These are phyloP conservation scores for Aspergillus phoenicis DNA, from an alignment of 2,329 filamentous ascomycete species.

Conservation along the genomic window DNA sequence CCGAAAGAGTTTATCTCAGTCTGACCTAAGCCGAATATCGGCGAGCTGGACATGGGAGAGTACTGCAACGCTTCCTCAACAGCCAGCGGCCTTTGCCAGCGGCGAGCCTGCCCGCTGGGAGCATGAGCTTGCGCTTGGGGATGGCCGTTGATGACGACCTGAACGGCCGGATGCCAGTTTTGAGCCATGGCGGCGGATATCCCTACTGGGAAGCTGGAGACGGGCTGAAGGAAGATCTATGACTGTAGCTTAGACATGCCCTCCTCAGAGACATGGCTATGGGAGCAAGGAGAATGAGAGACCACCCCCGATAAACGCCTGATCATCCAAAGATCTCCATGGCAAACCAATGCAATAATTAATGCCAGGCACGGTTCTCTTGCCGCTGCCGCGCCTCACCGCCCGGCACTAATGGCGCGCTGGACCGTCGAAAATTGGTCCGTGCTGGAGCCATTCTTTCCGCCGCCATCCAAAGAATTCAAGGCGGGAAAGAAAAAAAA, in stretches of 20 bases:
- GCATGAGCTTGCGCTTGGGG: constrained; percentile 29
- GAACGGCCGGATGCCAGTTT: constrained; percentile 42
- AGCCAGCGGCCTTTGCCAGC: constrained; percentile 40
- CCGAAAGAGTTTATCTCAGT: constrained; percentile 8
- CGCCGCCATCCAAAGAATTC: constrained; percentile 8
- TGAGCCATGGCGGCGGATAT: constrained; percentile 41
- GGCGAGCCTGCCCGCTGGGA: constrained; percentile 31
- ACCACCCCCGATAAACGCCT: constrained; percentile 17
- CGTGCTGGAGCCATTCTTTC: constrained; percentile 25
- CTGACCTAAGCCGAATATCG: constrained; percentile 50
- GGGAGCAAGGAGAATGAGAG: constrained; percentile 21
- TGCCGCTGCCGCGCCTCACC: constrained; percentile 29
- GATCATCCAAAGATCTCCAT: constrained; percentile 12
- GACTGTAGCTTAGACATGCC: constrained; percentile 29
- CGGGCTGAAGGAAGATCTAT: constrained; percentile 25
- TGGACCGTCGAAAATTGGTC: constrained; percentile 13
- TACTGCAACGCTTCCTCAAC: constrained; percentile 53
- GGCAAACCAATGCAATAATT: constrained; percentile 26
- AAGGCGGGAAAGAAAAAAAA: constrained; percentile 9
- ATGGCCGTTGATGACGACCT: constrained; percentile 47
- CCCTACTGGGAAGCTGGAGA: constrained; percentile 25
- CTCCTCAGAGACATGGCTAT: constrained; percentile 38
- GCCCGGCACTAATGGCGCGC: constrained; percentile 27
- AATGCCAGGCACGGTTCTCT: constrained; percentile 29
- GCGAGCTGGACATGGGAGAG: constrained; percentile 54